Conservation (phyloP, 2,329 filamentous ascomycete genomes). For the Fusarium nodosum region DNA sequence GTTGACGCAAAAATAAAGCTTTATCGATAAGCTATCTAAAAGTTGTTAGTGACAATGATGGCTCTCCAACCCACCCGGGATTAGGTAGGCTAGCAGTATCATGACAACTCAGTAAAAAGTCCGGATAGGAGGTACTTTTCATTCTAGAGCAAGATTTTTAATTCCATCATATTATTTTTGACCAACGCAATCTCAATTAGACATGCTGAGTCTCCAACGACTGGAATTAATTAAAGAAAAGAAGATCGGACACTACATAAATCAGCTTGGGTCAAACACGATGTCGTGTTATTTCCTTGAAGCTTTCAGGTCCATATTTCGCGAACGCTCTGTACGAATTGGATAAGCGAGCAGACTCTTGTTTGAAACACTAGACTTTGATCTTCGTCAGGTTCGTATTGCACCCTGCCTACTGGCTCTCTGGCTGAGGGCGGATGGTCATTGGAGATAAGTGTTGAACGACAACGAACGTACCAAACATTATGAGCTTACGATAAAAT, state of each 20-base stretch:
- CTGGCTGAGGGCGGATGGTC: background rate
- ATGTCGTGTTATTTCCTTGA: background rate
- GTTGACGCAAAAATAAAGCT: slow-evolving; percentile 43
- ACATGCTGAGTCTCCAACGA: background rate
- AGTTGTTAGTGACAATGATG: background rate
- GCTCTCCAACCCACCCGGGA: slow-evolving; percentile 15
- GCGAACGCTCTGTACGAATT: too few relatives aligned
- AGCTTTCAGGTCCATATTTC: background rate
- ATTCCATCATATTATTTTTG: background rate
- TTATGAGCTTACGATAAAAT: background rate
- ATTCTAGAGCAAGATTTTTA: too few relatives aligned
- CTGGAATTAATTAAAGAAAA: background rate
- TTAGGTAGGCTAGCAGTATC: background rate
- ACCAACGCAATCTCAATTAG: background rate
- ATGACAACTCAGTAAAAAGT: background rate
- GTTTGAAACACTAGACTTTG: background rate
- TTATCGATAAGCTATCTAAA: slow-evolving; percentile 49
- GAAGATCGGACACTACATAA: background rate
- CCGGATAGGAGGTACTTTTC: background rate
- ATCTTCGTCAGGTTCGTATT: background rate
- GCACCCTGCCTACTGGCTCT: background rate
- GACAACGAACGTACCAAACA: background rate
- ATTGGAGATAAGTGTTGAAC: background rate
- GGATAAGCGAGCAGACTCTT: background rate
- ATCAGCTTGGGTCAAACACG: background rate